A percentile compares a stretch with the other conserved stretches of the same genome.
Evolutionary conservation across 2,329 filamentous ascomycete genomes (phyloP).

Genomic region (Scedosporium apiospermum): DNA sequence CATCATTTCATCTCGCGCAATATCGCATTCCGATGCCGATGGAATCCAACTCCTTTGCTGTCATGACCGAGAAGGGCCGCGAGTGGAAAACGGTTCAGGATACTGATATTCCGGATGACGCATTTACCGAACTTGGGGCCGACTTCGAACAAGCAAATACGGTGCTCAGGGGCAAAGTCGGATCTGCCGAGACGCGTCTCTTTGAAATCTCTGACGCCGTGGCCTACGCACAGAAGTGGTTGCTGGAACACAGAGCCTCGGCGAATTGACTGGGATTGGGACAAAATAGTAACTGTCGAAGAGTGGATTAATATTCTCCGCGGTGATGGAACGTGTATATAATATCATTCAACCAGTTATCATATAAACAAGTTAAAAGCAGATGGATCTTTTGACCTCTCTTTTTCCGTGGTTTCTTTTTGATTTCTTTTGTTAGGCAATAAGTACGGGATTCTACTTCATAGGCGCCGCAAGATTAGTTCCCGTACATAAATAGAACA

Average conservation of each 20-base stretch:
- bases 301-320: too few relatives aligned
- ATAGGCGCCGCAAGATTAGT: too few relatives aligned
- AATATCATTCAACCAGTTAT: too few relatives aligned
- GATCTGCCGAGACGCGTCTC: background rate
- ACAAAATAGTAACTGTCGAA: too few relatives aligned
- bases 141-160: background rate
- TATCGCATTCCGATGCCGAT: constrained; percentile 5
- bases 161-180: background rate
- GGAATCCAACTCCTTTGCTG: constrained; percentile 9
- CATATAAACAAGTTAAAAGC: too few relatives aligned
- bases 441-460: too few relatives aligned
- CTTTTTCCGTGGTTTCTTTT: too few relatives aligned
- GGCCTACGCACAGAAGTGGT: background rate
- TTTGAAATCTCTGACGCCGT: background rate
- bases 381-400: too few relatives aligned
- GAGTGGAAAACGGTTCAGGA: constrained; percentile 11
- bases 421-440: too few relatives aligned
- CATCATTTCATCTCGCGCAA: constrained; percentile 11
- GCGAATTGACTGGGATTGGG: too few relatives aligned
- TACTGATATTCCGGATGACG: constrained; percentile 2
- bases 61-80: constrained; percentile 5
- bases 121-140: constrained; percentile 7
- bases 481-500: too few relatives aligned
- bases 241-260: background rate
- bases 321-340: too few relatives aligned